Conservation (phyloP, 768 basidiomycete species). For the Leccinum variicolor region DNA sequence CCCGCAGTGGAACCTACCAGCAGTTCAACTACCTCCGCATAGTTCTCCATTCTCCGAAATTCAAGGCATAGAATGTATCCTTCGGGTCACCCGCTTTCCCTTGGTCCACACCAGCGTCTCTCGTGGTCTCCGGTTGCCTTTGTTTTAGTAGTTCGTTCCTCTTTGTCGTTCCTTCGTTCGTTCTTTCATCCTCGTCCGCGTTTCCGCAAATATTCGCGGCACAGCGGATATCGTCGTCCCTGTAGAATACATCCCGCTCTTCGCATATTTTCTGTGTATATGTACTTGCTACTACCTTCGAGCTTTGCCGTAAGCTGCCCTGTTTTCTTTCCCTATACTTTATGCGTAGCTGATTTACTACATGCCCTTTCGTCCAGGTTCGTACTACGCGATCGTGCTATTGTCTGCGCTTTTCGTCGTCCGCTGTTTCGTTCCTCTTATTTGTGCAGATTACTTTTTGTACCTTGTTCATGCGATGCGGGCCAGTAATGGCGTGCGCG, state of each 20-base stretch:
- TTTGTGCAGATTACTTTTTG: neutral
- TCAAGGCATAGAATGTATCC: slow-evolving; percentile 26
- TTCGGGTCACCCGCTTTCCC: slow-evolving; percentile 12
- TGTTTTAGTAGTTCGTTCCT: slow-evolving; percentile 28
- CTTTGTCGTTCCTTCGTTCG: slow-evolving; percentile 3
- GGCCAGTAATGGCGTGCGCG: neutral
- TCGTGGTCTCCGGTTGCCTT: slow-evolving; percentile 8
- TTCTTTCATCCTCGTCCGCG: slow-evolving; percentile 3
- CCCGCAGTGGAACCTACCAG: slow-evolving; percentile 14
- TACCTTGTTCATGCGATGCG: neutral
- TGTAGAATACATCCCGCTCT: slow-evolving; percentile 25
- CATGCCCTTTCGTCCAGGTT: slow-evolving; percentile 2
- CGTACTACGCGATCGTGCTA: slow-evolving; percentile 6
- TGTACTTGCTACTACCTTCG: slow-evolving; percentile 20
- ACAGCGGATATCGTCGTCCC: slow-evolving; percentile 12
- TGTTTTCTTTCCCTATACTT: slow-evolving; percentile 6
- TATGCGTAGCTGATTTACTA: slow-evolving; percentile 22
- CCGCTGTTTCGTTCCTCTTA: slow-evolving; percentile 5
- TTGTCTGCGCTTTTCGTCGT: slow-evolving; percentile 7
- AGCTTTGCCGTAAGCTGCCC: neutral
- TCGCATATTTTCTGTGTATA: slow-evolving; percentile 29
- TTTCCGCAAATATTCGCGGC: slow-evolving; percentile 4
- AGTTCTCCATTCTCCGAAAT: slow-evolving; percentile 2
- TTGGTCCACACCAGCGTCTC: slow-evolving; percentile 11
- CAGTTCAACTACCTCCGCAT: slow-evolving; percentile 21